Base-by-base conservation (phyloP, 2,329 filamentous ascomycete species). In the Ramichloridium luteum region DNA sequence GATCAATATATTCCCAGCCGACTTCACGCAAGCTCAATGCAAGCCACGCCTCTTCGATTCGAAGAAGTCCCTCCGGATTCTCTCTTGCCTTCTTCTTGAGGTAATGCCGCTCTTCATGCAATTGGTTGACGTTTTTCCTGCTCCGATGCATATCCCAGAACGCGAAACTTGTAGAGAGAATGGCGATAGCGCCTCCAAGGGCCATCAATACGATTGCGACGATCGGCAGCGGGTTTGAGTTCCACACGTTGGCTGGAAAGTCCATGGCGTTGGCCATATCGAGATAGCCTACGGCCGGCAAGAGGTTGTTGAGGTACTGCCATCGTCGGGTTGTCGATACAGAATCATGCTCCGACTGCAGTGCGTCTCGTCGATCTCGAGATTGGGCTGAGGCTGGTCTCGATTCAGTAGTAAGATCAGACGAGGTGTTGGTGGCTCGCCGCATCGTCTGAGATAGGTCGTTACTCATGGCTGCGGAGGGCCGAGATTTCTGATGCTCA, bases 231-330 rank as follows among this genome's bases (percentile, higher is more conserved):
- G 68, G 69, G 0, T 60, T 51, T 2, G 61, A 39, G 39, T 73
- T 72, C 65, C 66, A 73, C 1, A 72, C 60, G 33, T 73, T 72
- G 34, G 69, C 69, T 0, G 68, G 66, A 33, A 72, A 72, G 41
- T 73, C 69, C 2, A 61, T 60, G 0, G 67, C 66, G 43, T 73
- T 73, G 32, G 64, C 65, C 2, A 71, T 55, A 37, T 73, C 69
- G 12, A 73, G 60, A 28, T 65, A 65, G 1, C 67, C 70, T 1
- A 70, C 56, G 9, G 55, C 48, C 0, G 47, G 44, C 6, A 62
- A 50, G 3, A 64, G 48, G 32, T 38, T 55, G 51, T 41, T 57
- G 35, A 61, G 13, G 15, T 39, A 40, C 13, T 11, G 18, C n/a
- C n/a, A n/a, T n/a, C n/a, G n/a, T n/a, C n/a, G n/a, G n/a, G n/a